A percentile compares a stretch with the other conserved stretches of the same genome.
These are phyloP conservation scores for Ananas comosus DNA, from an alignment of 176 grass and related monocot species.

Conservation along the genomic window DNA sequence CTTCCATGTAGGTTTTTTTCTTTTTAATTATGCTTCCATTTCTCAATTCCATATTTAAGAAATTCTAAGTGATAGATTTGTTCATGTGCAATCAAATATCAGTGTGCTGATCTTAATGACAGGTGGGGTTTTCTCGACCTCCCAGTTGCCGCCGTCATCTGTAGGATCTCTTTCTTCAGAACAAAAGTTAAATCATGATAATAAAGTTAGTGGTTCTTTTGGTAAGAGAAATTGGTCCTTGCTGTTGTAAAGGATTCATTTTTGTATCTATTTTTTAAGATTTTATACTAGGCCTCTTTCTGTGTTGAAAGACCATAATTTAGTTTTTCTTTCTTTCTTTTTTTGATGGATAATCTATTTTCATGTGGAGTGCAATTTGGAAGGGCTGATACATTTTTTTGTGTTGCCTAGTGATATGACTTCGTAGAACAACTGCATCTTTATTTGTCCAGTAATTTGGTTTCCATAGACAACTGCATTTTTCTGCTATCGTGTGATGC, in stretches of 20 bases:
- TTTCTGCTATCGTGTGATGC: too few species aligned
- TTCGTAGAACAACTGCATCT: too few species aligned
- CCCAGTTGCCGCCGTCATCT: background rate
- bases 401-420: too few species aligned
- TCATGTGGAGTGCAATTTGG: too few species aligned
- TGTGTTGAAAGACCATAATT: too few species aligned
- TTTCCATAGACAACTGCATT: too few species aligned
- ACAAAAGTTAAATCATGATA: background rate
- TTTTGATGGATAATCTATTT: too few species aligned
- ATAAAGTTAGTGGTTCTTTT: background rate
- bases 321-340: too few species aligned
- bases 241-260: background rate
- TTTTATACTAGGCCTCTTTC: too few species aligned
- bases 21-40: background rate
- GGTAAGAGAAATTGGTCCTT: background rate
- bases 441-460: too few species aligned
- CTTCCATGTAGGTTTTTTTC: constrained; percentile 38
- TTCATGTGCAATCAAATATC: background rate
- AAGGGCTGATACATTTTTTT: too few species aligned
- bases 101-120: background rate
- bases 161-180: background rate
- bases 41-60: background rate
- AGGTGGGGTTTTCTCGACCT: background rate
- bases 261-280: background rate
- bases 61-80: constrained; percentile 2